These are phyloP conservation scores for Stromatinia cepivora DNA, from an alignment of 2,329 filamentous ascomycete genomes.

Conservation along the genomic window DNA sequence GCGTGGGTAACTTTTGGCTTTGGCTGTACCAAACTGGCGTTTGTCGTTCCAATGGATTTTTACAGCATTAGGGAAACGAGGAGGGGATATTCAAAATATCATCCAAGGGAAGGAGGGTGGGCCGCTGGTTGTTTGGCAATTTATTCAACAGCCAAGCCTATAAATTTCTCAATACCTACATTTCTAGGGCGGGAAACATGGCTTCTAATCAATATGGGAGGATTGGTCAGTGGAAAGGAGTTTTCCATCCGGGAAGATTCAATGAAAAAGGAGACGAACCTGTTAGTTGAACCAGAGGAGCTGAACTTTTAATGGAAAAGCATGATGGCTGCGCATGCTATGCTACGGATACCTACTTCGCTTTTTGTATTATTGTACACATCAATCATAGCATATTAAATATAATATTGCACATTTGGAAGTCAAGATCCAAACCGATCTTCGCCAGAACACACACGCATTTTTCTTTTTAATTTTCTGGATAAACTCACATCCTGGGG, in stretches of 20 bases:
- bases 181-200: neutral
- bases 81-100: slow-evolving; percentile 4
- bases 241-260: neutral
- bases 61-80: neutral
- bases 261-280: neutral
- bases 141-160: neutral
- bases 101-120: neutral
- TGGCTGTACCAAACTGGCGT: slow-evolving; percentile 16
- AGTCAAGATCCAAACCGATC: neutral
- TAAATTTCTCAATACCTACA: neutral
- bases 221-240: neutral
- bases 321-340: neutral
- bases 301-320: neutral
- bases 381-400: neutral
- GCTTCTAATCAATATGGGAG: neutral
- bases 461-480: too few species aligned
- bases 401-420: neutral
- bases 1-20: slow-evolving; percentile 7
- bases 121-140: neutral
- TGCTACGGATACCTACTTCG: neutral
- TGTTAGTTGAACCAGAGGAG: neutral
- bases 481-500: too few species aligned
- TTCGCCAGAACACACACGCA: too few species aligned
- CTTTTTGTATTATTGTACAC: slow-evolving; percentile 15
- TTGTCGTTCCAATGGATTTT: neutral